These are phyloP conservation scores for Suillus cothurnatus DNA, from an alignment of 768 basidiomycete genomes.

Conservation along the genomic window DNA sequence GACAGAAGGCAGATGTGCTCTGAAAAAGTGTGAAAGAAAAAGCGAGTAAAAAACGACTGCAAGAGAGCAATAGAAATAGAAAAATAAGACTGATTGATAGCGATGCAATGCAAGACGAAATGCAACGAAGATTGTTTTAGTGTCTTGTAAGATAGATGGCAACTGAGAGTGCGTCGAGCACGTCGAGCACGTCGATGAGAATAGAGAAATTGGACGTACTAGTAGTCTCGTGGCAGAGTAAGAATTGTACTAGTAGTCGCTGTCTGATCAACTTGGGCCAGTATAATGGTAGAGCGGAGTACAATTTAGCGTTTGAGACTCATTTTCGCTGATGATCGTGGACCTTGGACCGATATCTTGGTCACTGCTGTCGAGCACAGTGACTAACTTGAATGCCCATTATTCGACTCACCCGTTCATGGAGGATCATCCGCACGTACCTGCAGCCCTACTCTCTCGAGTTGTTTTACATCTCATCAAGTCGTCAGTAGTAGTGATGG, in stretches of 20 bases:
- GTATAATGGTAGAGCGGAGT: conserved; percentile 2
- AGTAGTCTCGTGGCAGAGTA: conserved; percentile 6
- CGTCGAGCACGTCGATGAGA: neutral
- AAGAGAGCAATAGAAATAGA: conserved; percentile 31
- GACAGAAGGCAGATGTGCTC: neutral
- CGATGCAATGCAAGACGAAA: conserved; percentile 36
- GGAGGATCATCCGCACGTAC: neutral
- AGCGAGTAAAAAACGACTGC: conserved; percentile 23
- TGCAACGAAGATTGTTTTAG: conserved; percentile 32
- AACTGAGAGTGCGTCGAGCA: conserved; percentile 12
- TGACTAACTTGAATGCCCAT: conserved; percentile 5
- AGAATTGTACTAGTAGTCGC: conserved; percentile 18
- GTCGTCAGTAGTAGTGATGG: neutral
- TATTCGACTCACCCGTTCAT: conserved; percentile 10
- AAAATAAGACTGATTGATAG: conserved; percentile 29
- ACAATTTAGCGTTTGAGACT: conserved; percentile 1
- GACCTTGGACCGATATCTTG: neutral
- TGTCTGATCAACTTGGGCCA: conserved; percentile 30
- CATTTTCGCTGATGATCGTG: conserved; percentile 4
- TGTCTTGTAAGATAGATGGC: conserved; percentile 31
- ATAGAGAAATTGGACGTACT: conserved; percentile 7
- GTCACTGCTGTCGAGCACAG: neutral
- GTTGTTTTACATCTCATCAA: neutral
- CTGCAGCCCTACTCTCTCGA: neutral
- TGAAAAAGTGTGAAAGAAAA: conserved; percentile 29